These are phyloP conservation scores for Proliferodiscus dingleyae DNA, from an alignment of 2,329 filamentous ascomycete genomes.

Conservation along the genomic window DNA sequence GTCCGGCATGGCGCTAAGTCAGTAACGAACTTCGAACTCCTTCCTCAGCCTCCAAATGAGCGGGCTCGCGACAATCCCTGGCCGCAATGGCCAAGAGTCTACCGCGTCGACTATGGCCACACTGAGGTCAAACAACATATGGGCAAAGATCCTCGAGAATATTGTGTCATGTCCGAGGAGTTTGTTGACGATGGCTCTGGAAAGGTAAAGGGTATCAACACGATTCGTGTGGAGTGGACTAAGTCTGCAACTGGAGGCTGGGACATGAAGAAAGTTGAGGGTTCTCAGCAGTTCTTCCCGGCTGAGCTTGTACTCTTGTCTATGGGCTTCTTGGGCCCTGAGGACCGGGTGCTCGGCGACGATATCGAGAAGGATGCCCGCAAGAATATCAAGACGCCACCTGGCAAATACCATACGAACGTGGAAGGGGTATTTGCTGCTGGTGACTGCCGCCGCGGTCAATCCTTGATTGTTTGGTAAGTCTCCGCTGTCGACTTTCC, in stretches of 20 bases:
- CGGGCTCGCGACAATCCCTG: slow-evolving; percentile 93
- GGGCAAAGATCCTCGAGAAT: slow-evolving; percentile 93
- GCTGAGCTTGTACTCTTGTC: slow-evolving; percentile 90
- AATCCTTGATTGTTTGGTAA: slow-evolving; percentile 94
- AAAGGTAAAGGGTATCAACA: slow-evolving; percentile 93
- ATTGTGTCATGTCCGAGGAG: slow-evolving; percentile 96
- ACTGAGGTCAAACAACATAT: slow-evolving; percentile 93
- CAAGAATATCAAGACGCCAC: slow-evolving; percentile 93
- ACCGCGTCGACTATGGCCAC: slow-evolving; percentile 97
- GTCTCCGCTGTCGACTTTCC: slow-evolving; percentile 29
- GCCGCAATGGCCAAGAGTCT: slow-evolving; percentile 97
- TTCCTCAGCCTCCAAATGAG: slow-evolving; percentile 87
- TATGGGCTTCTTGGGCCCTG: slow-evolving; percentile 95
- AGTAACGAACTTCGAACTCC: slow-evolving; percentile 91
- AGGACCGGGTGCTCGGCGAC: slow-evolving; percentile 82
- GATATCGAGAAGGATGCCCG: slow-evolving; percentile 84
- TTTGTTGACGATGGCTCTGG: slow-evolving; percentile 87
- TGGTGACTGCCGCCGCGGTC: slow-evolving; percentile 89
- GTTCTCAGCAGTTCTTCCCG: slow-evolving; percentile 91
- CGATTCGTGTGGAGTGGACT: slow-evolving; percentile 92
- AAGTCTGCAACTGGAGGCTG: slow-evolving; percentile 83
- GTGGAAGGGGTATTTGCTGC: slow-evolving; percentile 86
- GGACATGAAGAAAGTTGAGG: slow-evolving; percentile 98
- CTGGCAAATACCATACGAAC: slow-evolving; percentile 85
- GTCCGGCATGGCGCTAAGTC: slow-evolving; percentile 94